Evolutionary conservation across 768 basidiomycete species (phyloP).

Genomic region (Glaciozyma antarctica): DNA sequence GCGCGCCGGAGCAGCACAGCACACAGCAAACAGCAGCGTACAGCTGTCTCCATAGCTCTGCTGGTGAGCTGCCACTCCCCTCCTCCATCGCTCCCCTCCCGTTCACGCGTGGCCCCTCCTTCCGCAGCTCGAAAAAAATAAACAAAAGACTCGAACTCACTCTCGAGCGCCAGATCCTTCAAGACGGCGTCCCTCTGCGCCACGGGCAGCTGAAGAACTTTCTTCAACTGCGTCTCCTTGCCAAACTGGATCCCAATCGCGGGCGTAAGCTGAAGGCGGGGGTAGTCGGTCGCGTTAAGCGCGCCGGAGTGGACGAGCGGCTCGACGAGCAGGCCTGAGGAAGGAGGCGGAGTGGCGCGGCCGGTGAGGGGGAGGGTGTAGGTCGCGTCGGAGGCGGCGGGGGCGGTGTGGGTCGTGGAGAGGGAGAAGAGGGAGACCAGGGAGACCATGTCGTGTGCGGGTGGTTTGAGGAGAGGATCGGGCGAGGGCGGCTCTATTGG

Average conservation of each 20-base stretch:
- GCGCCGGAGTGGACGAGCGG: slow-evolving; percentile 8
- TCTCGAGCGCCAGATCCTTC: slow-evolving; percentile 26
- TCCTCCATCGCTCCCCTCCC: slow-evolving; percentile 39
- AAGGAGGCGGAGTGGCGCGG: slow-evolving; percentile 33
- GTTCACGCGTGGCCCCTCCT: slow-evolving; percentile 33
- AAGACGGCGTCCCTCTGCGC: slow-evolving; percentile 19
- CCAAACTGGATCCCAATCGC: slow-evolving; percentile 26
- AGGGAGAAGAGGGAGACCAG: neutral
- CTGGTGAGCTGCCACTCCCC: slow-evolving; percentile 28
- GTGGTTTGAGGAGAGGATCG: no score
- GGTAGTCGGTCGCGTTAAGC: slow-evolving; percentile 20
- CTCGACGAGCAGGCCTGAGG: slow-evolving; percentile 12
- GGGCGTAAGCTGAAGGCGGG: slow-evolving; percentile 15
- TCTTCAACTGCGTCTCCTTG: slow-evolving; percentile 7
- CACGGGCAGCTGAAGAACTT: slow-evolving; percentile 17
- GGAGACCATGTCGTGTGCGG: no score
- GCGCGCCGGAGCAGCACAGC: no score
- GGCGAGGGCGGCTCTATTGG: no score
- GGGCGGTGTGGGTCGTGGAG: neutral
- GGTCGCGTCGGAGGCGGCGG: neutral
- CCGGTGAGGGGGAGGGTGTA: slow-evolving; percentile 37
- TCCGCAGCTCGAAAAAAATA: slow-evolving; percentile 33
- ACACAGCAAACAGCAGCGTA: neutral
- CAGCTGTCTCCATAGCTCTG: no score
- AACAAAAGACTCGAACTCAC: slow-evolving; percentile 26